Evolutionary conservation across 306 rosid genomes (phyloP).

Genomic region (Sechiopsis laciniata): DNA sequence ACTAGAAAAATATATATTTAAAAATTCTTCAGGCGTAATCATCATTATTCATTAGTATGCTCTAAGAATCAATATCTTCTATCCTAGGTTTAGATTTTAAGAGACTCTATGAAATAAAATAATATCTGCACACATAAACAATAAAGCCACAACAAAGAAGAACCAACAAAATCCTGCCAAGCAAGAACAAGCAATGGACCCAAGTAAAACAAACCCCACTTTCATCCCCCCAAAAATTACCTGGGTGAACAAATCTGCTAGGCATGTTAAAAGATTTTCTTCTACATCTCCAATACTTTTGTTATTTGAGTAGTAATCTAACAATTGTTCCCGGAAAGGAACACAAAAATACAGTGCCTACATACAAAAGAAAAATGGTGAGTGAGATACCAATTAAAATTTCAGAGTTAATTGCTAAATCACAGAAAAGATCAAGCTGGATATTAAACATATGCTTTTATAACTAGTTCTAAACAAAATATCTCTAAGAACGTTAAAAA

Average conservation of each 20-base stretch:
- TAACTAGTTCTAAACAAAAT: constrained; percentile 1
- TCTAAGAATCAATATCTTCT: neutral
- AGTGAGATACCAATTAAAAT: neutral
- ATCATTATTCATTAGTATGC: neutral
- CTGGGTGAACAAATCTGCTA: constrained; percentile 95
- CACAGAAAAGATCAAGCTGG: neutral
- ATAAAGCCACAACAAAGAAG: neutral
- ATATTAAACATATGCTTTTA: neutral
- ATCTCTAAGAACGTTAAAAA: no score
- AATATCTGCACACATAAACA: neutral
- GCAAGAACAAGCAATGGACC: constrained; percentile 4
- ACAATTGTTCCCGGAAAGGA: constrained; percentile 91
- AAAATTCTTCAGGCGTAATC: neutral
- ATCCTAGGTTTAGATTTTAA: constrained; percentile 4
- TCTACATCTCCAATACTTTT: constrained; percentile 64
- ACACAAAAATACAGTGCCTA: constrained; percentile 99
- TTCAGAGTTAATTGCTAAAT: neutral
- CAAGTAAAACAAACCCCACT: neutral
- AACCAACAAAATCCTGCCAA: neutral
- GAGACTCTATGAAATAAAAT: neutral
- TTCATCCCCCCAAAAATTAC: constrained; percentile 31
- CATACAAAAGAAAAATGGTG: constrained; percentile 24
- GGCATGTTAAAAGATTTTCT: constrained; percentile 95
- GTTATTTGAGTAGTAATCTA: constrained; percentile 75
- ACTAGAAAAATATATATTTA: neutral